Conservation (phyloP, 2,329 filamentous ascomycete species). For the Neopestalotiopsis sp. region DNA sequence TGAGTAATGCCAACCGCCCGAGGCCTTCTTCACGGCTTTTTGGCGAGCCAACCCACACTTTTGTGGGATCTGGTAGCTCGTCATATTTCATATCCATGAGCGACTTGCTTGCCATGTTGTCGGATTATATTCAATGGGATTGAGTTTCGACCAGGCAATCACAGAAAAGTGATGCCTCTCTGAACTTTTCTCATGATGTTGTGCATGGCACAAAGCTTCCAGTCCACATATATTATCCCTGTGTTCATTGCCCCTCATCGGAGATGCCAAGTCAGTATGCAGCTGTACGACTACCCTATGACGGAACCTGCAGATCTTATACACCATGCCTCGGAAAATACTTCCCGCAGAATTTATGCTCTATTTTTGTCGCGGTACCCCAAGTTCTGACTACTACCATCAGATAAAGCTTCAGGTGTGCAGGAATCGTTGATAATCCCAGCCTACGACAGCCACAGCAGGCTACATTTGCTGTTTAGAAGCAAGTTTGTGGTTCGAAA, state of each 20-base stretch:
- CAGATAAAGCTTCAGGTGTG: too few species aligned
- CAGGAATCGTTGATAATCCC: too few species aligned
- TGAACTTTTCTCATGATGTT: not conserved
- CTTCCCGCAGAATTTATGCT: not conserved
- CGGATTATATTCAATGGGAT: not conserved
- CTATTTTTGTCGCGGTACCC: not conserved
- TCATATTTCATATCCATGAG: conserved; percentile 28
- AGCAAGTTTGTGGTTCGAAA: too few species aligned
- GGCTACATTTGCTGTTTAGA: too few species aligned
- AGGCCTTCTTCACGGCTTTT: conserved; percentile 56
- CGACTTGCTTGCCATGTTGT: not conserved
- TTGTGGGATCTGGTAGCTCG: conserved; percentile 50
- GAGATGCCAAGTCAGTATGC: not conserved
- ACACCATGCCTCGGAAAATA: not conserved
- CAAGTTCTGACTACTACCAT: too few species aligned
- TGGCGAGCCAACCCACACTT: conserved; percentile 51
- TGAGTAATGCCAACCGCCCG: conserved; percentile 55
- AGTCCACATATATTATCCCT: not conserved
- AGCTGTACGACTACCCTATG: not conserved
- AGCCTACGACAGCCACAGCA: too few species aligned
- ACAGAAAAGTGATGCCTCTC: not conserved
- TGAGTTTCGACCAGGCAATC: not conserved
- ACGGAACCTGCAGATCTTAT: not conserved
- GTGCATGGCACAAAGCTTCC: not conserved
- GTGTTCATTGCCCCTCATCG: not conserved